Percentiles rank a stretch among this genome's conserved stretches.
These are phyloP conservation scores for Endoconidiophora laricicola DNA, from an alignment of 2,329 filamentous ascomycete species.

Conservation along the genomic window DNA sequence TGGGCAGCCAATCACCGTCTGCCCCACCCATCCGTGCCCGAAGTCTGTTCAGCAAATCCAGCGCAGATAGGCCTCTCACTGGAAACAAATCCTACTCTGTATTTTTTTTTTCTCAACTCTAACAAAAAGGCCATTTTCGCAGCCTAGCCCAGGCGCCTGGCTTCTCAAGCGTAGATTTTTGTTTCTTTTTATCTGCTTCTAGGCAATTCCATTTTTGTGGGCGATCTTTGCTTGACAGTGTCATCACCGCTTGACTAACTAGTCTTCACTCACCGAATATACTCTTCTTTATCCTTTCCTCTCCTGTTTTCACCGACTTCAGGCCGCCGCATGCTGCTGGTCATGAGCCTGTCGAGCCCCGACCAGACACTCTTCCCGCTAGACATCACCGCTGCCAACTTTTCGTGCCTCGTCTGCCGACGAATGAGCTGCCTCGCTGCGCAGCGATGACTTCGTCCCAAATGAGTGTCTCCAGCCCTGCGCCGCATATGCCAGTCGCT, in stretches of 20 bases:
- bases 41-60: constrained; percentile 5
- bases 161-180: neutral
- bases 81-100: neutral
- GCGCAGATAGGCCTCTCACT: neutral
- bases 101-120: too few relatives aligned
- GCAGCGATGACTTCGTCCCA: constrained; percentile 13
- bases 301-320: neutral
- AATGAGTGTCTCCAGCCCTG: constrained; percentile 9
- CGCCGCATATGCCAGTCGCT: constrained; percentile 6
- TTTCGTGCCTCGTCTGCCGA: neutral
- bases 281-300: too few relatives aligned
- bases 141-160: too few relatives aligned
- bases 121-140: too few relatives aligned
- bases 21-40: constrained; percentile 6
- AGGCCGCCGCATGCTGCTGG: neutral
- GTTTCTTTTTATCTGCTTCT: constrained; percentile 6
- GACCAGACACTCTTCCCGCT: neutral
- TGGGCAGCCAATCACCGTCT: constrained; percentile 2
- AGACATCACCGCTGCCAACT: neutral
- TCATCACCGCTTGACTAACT: neutral
- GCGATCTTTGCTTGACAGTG: too few relatives aligned
- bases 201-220: neutral
- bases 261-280: too few relatives aligned
- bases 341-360: neutral
- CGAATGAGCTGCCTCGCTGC: constrained; percentile 11